Conservation (phyloP, 495 filamentous ascomycete genomes). For the Pseudoneurospora amorphoporcata region DNA sequence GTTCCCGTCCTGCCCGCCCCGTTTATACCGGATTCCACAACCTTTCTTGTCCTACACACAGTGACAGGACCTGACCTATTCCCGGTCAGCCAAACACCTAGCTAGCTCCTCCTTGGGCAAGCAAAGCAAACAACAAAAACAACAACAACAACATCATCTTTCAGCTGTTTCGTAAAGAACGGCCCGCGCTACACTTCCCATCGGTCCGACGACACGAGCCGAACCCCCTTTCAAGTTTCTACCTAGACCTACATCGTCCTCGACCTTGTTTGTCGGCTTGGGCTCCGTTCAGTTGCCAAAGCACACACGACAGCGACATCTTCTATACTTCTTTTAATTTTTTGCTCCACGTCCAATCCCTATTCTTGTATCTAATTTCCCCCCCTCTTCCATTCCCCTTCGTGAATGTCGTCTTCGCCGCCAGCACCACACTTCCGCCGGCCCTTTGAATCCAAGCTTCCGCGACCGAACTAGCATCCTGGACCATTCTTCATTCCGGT, state of each 20-base stretch:
- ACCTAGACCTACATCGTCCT: background rate
- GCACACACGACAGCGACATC: background rate
- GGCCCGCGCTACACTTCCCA: background rate
- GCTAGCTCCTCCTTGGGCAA: background rate
- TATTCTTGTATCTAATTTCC: constrained; percentile 1
- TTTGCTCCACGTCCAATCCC: background rate
- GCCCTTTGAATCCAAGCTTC: constrained; percentile 6
- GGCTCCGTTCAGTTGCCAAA: background rate
- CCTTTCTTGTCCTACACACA: background rate
- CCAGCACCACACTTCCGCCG: constrained; percentile 6
- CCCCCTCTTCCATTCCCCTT: background rate
- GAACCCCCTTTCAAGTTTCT: background rate
- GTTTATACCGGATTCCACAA: background rate
- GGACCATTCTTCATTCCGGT: background rate
- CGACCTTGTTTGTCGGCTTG: background rate
- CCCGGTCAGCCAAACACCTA: background rate
- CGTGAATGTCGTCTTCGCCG: constrained; percentile 14
- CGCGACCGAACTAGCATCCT: background rate
- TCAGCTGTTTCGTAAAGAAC: background rate
- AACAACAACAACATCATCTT: background rate
- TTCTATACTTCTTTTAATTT: background rate
- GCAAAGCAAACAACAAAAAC: background rate
- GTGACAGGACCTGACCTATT: background rate
- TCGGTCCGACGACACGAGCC: background rate
- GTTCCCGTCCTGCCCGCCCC: background rate